Evolutionary conservation across 1,284 basidiomycete genomes (phyloP), one percentile per base, ranked within the genome.

Genomic region (Puccinia novopanici): DNA sequence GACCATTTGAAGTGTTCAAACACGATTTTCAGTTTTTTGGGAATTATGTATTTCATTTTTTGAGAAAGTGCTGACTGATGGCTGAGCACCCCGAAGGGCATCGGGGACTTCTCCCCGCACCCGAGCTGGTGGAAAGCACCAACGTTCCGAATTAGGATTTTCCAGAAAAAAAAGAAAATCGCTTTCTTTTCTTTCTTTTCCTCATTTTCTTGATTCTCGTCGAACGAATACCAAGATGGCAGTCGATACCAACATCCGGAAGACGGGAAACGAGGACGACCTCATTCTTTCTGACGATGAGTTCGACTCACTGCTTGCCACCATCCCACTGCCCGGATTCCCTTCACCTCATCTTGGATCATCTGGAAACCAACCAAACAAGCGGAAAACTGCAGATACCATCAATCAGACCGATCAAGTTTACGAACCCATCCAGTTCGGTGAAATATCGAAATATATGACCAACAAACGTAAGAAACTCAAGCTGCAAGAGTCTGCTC

Each of bases 401-500:
- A 48, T 3, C 24, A 37, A 73, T 1, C n/a, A 40, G 17, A n/a
- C 24, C 19, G 55, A 75, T 3, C 55, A 42, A 75, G 73, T 55
- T 40, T 97, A 96, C 85, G 92, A 91, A 0, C 89, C 92, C 0
- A 90, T 92, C 52, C 88, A 88, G 27, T 98, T 96, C 84, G 94
- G 93, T 22, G 90, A 91, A 17, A 92, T 91, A 83, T 92, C 91
- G 8, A 91, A 94, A 83, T 98, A 97, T 85, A 92, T 96, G 92
- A 86, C 89, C 15, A 89, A 94, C 83, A 98, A 98, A 86, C 90
- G 95, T 1, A 91, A 91, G 68, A 98, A 98, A 85, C 85, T 96
- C 63, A 82, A 75, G 63, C 81, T 82, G 3, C 82, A 82, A 61
- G 75, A 77, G 80, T 81, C 79, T 68, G 74, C 70, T 45, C 81